Conservation (phyloP, 176 grass and related monocot species). For the Aegilops umbellulata region DNA sequence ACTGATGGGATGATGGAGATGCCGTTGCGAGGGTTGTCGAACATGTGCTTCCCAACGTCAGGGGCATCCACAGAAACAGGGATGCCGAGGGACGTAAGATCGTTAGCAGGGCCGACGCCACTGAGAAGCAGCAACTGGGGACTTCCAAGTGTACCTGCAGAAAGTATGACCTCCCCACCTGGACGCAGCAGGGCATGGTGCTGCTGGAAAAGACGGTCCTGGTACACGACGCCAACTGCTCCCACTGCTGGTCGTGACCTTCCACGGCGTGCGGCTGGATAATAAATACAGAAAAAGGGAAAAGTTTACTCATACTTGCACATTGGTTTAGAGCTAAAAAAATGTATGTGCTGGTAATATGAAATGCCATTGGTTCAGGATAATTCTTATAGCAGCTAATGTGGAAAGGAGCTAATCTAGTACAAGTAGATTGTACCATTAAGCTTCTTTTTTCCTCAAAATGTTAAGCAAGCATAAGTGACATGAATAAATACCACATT, state of each 20-base stretch:
- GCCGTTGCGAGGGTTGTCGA: conserved; percentile 86
- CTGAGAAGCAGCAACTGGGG: conserved; percentile 76
- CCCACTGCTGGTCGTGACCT: conserved; percentile 26
- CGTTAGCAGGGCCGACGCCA: conserved; percentile 59
- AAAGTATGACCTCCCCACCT: conserved; percentile 82
- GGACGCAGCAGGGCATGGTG: conserved; percentile 62
- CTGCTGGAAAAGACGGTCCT: conserved; percentile 57
- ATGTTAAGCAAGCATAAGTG: background rate
- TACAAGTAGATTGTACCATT: background rate
- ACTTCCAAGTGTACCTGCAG: conserved; percentile 71
- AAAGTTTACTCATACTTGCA: background rate
- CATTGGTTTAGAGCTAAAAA: background rate
- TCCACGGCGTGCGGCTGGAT: conserved; percentile 26
- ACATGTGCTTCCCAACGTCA: conserved; percentile 64
- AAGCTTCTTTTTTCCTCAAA: too few relatives aligned
- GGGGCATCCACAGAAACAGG: conserved; percentile 52
- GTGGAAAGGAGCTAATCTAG: background rate
- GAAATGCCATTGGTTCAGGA: background rate
- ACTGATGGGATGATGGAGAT: conserved; percentile 74
- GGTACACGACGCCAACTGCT: conserved; percentile 64
- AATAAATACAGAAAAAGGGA: background rate
- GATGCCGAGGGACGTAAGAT: conserved; percentile 66
- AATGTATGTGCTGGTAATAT: background rate
- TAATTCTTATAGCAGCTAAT: background rate
- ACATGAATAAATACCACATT: background rate